Percentiles rank a stretch among this genome's conserved stretches.
Conservation (phyloP, 441 rosid species). For the Eutrema salsugineum region DNA sequence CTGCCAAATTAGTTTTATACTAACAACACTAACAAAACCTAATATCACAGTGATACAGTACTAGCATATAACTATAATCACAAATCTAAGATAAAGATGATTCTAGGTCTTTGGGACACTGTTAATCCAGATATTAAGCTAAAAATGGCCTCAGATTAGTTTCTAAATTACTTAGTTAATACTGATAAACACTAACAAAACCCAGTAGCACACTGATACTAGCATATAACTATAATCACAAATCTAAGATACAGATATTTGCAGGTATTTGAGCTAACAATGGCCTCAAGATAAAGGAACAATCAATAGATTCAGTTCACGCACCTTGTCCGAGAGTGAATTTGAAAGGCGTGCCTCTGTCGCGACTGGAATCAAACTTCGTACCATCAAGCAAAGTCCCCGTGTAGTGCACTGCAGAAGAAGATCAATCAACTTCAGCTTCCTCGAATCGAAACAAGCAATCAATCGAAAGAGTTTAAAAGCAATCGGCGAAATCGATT, state of each 20-base stretch:
- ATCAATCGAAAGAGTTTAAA: neutral
- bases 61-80: neutral
- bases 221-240: neutral
- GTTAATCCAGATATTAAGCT: too few relatives aligned
- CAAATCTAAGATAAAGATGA: neutral
- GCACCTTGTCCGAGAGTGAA: slow-evolving; percentile 95
- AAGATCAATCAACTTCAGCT: slow-evolving; percentile 5
- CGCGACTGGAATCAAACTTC: slow-evolving; percentile 82
- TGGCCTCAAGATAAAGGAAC: neutral
- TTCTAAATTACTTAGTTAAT: neutral
- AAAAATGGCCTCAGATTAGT: neutral
- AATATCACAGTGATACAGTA: neutral
- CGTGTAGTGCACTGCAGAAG: slow-evolving; percentile 72
- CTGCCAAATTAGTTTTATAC: neutral
- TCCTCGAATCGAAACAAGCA: neutral
- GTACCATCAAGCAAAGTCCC: slow-evolving; percentile 88
- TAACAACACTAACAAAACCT: neutral
- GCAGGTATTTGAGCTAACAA: too few relatives aligned
- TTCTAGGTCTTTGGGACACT: too few relatives aligned
- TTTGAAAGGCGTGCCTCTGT: slow-evolving; percentile 72
- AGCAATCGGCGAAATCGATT: neutral
- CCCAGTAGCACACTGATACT: neutral
- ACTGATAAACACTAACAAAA: neutral
- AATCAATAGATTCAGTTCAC: neutral
- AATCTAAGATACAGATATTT: neutral